Base-by-base conservation (phyloP, 148 eudicot species). In the Diospyros lotus region DNA sequence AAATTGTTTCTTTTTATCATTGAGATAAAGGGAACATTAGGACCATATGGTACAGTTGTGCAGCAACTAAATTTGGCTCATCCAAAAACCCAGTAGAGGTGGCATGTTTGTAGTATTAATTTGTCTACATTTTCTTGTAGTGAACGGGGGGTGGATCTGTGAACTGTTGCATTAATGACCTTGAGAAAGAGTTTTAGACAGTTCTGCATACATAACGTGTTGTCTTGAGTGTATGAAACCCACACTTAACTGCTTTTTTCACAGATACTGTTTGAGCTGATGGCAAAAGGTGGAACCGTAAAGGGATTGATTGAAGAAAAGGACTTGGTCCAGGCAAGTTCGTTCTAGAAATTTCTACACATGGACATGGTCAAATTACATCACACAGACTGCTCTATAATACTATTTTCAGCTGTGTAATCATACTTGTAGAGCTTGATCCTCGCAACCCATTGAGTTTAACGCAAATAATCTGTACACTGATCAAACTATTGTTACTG, bases 221-320 rank as follows among this genome's bases (percentile, higher is more conserved):
- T 60, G 1, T 46, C 28, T 61, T 61, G 48, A 62, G 69, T 10
- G 7, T 11, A 61, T 72, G 14, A 10, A 2, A 48, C 40, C 9
- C 28, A 28, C 0, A 28, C 28, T 28, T 28, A 28, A 28, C 28
- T 28, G 28, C 28, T 48, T 8, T 48, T 48, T 75, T 53, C 84
- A 81, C 89, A 95, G 99, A 93, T 95, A 82, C 83, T 95, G 61
- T 84, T 89, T 82, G 99, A 92, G 86, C 85, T 95, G 41, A 86
- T 95, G 86, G 93, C 88, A 71, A 93, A 93, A 79, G 97, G 99
- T 82, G 99, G 99, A 82, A 95, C 97, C 28, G 97, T 95, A 76
- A 81, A 93, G 83, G 97, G 96, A 78, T 45, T 95, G 75, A 90
- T 95, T 70, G 83, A 93, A 83, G 97, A 89, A 42, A 95, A 95